phyloP scores from a whole-genome alignment of 106 monocot species.

The Dendrobium officinale region DNA sequence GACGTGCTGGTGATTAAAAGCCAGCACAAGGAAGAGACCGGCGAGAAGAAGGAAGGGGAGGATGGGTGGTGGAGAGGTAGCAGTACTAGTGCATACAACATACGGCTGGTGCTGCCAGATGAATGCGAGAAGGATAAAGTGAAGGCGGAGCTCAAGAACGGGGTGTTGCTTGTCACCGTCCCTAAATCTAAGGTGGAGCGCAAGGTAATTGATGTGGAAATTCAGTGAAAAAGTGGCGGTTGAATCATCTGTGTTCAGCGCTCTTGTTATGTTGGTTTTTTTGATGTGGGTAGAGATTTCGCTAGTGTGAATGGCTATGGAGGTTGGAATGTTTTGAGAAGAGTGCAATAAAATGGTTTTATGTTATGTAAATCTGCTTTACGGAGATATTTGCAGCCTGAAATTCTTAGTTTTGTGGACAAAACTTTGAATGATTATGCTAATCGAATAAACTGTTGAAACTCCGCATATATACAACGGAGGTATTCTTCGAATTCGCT shows the following conservation, averaged over 20 bases:
- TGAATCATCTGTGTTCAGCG: neutral
- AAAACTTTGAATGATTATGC: too few species aligned
- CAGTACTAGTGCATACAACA: conserved; percentile 46
- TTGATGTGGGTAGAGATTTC: too few species aligned
- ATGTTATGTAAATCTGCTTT: too few species aligned
- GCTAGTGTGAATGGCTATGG: too few species aligned
- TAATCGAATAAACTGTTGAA: too few species aligned
- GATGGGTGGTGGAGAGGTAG: conserved; percentile 33
- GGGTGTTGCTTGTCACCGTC: conserved; percentile 51
- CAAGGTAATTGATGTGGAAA: conserved; percentile 50
- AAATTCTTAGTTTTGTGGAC: too few species aligned
- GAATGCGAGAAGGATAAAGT: conserved; percentile 59
- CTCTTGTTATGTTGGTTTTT: too few species aligned
- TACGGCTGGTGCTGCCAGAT: conserved; percentile 45
- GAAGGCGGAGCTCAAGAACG: conserved; percentile 72
- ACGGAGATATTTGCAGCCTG: too few species aligned
- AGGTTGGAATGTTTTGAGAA: too few species aligned
- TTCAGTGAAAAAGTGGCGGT: conserved; percentile 2
- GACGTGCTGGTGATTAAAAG: conserved; percentile 57
- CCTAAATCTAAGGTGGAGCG: conserved; percentile 43
- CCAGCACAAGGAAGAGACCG: conserved; percentile 34
- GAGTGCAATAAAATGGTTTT: too few species aligned
- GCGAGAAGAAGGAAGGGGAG: conserved; percentile 14
- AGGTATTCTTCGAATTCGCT: too few species aligned
- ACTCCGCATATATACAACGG: too few species aligned